phyloP scores from a whole-genome alignment of 2,329 filamentous ascomycete genomes.

The Fusarium humuli region DNA sequence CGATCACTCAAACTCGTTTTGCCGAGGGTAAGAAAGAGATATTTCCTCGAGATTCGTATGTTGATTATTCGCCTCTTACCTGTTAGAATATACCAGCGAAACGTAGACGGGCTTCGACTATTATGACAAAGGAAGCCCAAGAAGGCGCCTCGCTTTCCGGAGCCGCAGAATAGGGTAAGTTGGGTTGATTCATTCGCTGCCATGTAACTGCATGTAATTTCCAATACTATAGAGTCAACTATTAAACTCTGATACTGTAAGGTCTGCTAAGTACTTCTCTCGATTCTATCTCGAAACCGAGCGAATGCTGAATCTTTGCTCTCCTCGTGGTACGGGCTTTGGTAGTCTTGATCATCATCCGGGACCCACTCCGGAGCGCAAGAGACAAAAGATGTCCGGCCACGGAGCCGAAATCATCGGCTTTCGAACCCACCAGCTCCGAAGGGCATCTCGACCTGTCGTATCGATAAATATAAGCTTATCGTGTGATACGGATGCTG shows the following conservation, averaged over 20 bases:
- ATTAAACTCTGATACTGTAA: background rate
- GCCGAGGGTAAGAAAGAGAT: conserved; percentile 64
- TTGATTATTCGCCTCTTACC: conserved; percentile 57
- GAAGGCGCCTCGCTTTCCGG: conserved; percentile 53
- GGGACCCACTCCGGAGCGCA: conserved; percentile 15
- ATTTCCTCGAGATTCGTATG: conserved; percentile 65
- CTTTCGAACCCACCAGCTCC: background rate
- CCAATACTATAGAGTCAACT: too few relatives aligned
- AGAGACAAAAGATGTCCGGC: conserved; percentile 1
- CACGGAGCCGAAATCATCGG: conserved; percentile 1
- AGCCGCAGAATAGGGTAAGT: conserved; percentile 62
- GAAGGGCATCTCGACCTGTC: background rate
- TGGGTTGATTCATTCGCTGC: background rate
- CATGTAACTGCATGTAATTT: background rate
- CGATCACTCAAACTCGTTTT: conserved; percentile 61
- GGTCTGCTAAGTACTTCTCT: fast-evolving
- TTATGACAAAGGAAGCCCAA: conserved; percentile 72
- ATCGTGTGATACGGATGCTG: background rate
- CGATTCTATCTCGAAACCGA: background rate
- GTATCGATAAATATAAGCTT: background rate
- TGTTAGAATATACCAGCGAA: conserved; percentile 62
- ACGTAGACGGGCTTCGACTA: conserved; percentile 71
- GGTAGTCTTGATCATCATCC: conserved; percentile 21
- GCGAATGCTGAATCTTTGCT: background rate
- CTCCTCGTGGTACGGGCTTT: background rate